Percentiles rank a stretch among this genome's conserved stretches.
phyloP scores from a whole-genome alignment of 2,329 filamentous ascomycete species.

The Apiospora sp. region DNA sequence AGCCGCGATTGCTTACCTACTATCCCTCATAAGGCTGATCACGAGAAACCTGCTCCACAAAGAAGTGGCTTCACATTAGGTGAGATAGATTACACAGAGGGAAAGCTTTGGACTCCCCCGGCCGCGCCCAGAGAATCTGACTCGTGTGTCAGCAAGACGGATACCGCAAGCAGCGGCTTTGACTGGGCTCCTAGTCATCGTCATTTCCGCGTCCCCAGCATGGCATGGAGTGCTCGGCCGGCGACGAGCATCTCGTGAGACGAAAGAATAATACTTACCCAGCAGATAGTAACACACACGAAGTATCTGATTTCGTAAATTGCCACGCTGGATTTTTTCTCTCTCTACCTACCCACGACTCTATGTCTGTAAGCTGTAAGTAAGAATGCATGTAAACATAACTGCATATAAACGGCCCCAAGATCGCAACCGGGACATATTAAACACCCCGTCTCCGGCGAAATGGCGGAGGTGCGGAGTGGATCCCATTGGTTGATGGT shows the following conservation, averaged over 20 bases:
- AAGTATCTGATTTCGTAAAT: background rate
- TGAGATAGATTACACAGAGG: background rate
- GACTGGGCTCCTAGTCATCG: background rate
- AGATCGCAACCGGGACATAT: background rate
- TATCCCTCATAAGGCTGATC: constrained; percentile 6
- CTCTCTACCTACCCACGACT: background rate
- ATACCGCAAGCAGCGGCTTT: background rate
- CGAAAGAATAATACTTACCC: background rate
- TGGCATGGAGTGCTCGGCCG: background rate
- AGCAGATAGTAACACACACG: background rate
- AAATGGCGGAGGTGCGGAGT: background rate
- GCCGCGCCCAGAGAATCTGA: background rate
- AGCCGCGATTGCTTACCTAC: background rate
- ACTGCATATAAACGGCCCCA: background rate
- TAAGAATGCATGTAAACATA: background rate
- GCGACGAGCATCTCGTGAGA: background rate
- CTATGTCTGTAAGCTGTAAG: background rate
- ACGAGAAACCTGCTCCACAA: constrained; percentile 1
- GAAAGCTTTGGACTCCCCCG: background rate
- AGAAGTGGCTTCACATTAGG: background rate
- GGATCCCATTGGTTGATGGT: background rate
- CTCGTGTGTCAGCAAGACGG: background rate
- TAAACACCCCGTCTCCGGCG: background rate
- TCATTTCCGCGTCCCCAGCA: background rate
- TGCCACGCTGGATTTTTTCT: background rate